phyloP scores from a whole-genome alignment of 768 basidiomycete species.

The Suillus subaureus region DNA sequence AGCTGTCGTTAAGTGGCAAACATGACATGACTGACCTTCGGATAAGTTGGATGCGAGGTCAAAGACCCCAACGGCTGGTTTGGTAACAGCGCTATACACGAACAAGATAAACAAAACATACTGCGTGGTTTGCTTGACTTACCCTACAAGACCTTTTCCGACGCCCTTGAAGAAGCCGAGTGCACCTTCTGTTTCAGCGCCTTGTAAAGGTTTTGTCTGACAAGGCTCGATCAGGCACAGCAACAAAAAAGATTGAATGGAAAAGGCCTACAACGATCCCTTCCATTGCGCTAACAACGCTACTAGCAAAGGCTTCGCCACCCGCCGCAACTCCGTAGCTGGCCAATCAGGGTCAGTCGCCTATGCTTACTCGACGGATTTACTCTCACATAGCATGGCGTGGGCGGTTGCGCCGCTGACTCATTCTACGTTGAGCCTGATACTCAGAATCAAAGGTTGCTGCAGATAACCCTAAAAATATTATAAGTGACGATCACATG shows the following conservation, averaged over 20 bases:
- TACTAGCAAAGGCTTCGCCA: slow-evolving; percentile 90
- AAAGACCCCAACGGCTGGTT: slow-evolving; percentile 95
- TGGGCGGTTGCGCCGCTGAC: slow-evolving; percentile 90
- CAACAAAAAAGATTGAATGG: neutral
- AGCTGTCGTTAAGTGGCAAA: neutral
- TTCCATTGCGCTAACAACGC: slow-evolving; percentile 94
- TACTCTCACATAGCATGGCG: slow-evolving; percentile 85
- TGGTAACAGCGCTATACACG: slow-evolving; percentile 76
- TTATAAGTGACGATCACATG: neutral
- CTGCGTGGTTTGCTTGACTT: slow-evolving; percentile 12
- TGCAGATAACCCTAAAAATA: slow-evolving; percentile 77
- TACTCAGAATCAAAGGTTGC: slow-evolving; percentile 97
- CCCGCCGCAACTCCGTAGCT: slow-evolving; percentile 97
- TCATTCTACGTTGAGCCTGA: slow-evolving; percentile 85
- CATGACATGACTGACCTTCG: slow-evolving; percentile 61
- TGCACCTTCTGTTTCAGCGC: slow-evolving; percentile 92
- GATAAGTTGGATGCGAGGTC: slow-evolving; percentile 94
- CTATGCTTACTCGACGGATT: neutral
- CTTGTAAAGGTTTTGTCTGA: slow-evolving; percentile 96
- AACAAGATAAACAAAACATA: slow-evolving; percentile 4
- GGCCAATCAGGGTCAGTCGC: neutral
- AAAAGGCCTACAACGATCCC: slow-evolving; percentile 76
- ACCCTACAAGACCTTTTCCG: slow-evolving; percentile 96
- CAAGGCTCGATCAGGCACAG: slow-evolving; percentile 11
- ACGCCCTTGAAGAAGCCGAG: slow-evolving; percentile 98